These are phyloP conservation scores for Noccaea caerulescens DNA, from an alignment of 345 rosid genomes.

Conservation along the genomic window DNA sequence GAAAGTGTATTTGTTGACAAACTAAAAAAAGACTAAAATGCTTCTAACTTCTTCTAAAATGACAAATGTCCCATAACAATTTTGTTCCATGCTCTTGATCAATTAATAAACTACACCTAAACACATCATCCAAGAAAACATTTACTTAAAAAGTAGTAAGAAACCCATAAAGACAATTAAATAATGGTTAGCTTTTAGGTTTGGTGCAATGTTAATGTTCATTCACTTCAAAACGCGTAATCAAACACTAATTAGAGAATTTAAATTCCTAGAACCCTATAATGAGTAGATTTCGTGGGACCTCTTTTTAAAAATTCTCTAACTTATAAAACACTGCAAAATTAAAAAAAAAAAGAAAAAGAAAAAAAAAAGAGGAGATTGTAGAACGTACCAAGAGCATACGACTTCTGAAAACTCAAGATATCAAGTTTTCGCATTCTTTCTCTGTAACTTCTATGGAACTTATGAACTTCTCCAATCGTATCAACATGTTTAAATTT, in stretches of 20 bases:
- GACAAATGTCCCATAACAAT: conserved; percentile 14
- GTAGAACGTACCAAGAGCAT: conserved; percentile 73
- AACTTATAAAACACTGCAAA: conserved; percentile 38
- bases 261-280: conserved; percentile 9
- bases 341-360: neutral
- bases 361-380: neutral
- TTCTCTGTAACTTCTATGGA: conserved; percentile 85
- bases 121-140: conserved; percentile 29
- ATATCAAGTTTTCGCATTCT: conserved; percentile 89
- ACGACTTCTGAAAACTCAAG: conserved; percentile 90
- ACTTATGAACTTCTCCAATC: conserved; percentile 82
- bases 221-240: conserved; percentile 19
- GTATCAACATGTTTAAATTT: conserved; percentile 61
- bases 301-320: neutral
- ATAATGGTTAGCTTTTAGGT: conserved; percentile 36
- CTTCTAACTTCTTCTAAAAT: conserved; percentile 10
- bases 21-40: neutral
- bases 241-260: conserved; percentile 23
- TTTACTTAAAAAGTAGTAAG: conserved; percentile 11
- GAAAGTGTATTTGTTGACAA: neutral
- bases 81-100: conserved; percentile 9
- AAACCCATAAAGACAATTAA: conserved; percentile 30
- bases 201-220: conserved; percentile 32
- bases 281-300: conserved; percentile 42
- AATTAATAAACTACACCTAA: conserved; percentile 14